Evolutionary conservation across 371 early-diverging fungal genomes (phyloP), one percentile per base, ranked within the genome.

Genomic region (Mucor circinelloides): DNA sequence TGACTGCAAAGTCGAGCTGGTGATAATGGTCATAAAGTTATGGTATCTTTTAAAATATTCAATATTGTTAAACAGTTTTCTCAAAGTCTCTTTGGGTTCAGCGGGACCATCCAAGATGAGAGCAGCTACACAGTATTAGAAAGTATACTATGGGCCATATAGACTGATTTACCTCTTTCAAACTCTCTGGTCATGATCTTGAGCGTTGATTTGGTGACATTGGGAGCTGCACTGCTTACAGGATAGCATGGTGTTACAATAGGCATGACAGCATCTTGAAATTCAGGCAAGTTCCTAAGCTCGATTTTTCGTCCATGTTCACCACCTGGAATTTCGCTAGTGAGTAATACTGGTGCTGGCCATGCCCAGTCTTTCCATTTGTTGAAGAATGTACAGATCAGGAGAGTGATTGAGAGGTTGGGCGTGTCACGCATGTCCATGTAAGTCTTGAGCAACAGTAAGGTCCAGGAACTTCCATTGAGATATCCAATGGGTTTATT

Each of bases 191-290:
- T 64, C 21, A 82, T 62, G 0, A 77, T 66, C 9, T 67, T 68
- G 1, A 71, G 42, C 0, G 79, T 79, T 0, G 77, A 75, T 31
- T 63, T 67, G 1, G 72, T 82, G 4, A 77, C 79, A 55, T 68
- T 69, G 8, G 76, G 74, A 12, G 79, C 67, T 0, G 71, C 70
- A 55, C 63, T 75, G 12, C 59, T 48, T 1, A 77, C 78, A 7
- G 77, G 79, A 32, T 79, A 77, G 50, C 82, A 82, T 1, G 82
- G 82, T 28, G 82, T 71, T 2, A 82, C 66, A 31, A 82, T 79
- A 0, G 82, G 76, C 78, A 82, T 79, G 5, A 70, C 30, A 3
- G 79, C 74, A 10, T 71, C 32, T 5, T 72, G 58, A 44, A 79
- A 79, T 9, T 72, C 69, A 6, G 44, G 38, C 64, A 80, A 42